phyloP scores from a whole-genome alignment of 2,329 filamentous ascomycete species.

The Colletotrichum tropicale region DNA sequence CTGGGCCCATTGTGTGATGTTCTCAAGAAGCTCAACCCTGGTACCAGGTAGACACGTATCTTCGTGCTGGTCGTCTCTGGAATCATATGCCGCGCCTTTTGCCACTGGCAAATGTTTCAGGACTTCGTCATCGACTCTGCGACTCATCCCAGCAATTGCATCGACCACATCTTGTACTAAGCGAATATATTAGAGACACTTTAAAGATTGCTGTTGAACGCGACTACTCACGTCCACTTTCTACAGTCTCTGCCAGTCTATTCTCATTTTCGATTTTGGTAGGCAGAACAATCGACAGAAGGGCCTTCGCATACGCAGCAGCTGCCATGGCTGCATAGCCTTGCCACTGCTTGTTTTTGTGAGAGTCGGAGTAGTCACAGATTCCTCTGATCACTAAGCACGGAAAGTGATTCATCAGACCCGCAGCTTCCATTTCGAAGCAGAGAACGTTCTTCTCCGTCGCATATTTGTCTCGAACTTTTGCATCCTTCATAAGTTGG shows the following conservation, averaged over 20 bases:
- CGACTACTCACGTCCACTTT: not conserved
- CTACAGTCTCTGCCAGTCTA: not conserved
- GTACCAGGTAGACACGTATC: conserved; percentile 29
- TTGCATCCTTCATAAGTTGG: conserved; percentile 38
- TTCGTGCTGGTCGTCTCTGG: conserved; percentile 29
- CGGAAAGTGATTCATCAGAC: conserved; percentile 22
- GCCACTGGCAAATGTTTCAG: not conserved
- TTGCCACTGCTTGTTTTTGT: conserved; percentile 42
- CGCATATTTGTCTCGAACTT: conserved; percentile 30
- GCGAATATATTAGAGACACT: not conserved
- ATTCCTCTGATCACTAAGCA: conserved; percentile 43
- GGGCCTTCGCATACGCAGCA: conserved; percentile 27
- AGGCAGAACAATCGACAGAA: conserved; percentile 10
- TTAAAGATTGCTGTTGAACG: too few species aligned
- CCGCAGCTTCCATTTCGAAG: conserved; percentile 28
- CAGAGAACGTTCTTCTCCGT: conserved; percentile 17
- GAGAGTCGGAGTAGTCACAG: conserved; percentile 43
- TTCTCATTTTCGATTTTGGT: conserved; percentile 17
- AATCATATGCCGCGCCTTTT: conserved; percentile 29
- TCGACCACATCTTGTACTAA: too few species aligned
- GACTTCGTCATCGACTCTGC: not conserved
- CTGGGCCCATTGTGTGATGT: conserved; percentile 29
- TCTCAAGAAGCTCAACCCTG: conserved; percentile 25
- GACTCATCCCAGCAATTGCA: too few species aligned
- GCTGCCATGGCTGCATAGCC: conserved; percentile 37